Conservation (phyloP, 495 filamentous ascomycete species). For the Neohortaea acidophila region DNA sequence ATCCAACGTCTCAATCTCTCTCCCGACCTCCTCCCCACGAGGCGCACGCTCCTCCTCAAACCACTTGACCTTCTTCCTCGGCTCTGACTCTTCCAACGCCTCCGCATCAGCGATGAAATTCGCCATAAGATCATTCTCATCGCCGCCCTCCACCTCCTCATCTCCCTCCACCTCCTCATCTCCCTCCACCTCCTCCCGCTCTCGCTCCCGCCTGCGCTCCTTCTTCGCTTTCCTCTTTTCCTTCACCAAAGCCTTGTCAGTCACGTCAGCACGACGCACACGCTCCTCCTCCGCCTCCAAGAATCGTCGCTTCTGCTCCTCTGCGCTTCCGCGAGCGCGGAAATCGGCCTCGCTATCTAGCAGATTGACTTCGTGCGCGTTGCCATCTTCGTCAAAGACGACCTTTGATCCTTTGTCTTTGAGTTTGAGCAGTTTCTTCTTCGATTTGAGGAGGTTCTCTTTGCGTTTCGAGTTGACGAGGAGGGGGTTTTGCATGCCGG, state of each 20-base stretch:
- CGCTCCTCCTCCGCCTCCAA: constrained; percentile 54
- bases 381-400: constrained; percentile 84
- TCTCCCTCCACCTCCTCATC: constrained; percentile 30
- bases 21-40: constrained; percentile 30
- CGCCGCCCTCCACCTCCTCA: constrained; percentile 20
- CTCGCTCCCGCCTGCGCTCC: constrained; percentile 67
- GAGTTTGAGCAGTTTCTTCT: constrained; percentile 75
- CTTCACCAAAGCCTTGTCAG: constrained; percentile 65
- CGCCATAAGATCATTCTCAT: constrained; percentile 19
- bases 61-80: constrained; percentile 31
- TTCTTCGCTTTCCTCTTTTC: constrained; percentile 73
- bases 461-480: constrained; percentile 83
- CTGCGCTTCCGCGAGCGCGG: constrained; percentile 52
- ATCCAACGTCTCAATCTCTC: constrained; percentile 67
- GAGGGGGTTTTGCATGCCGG: constrained; percentile 41
- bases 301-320: constrained; percentile 60
- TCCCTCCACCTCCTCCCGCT: constrained; percentile 40
- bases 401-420: constrained; percentile 72
- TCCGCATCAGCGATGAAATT: constrained; percentile 29
- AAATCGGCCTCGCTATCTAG: constrained; percentile 73
- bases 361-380: constrained; percentile 69
- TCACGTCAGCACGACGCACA: constrained; percentile 61
- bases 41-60: constrained; percentile 25
- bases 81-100: constrained; percentile 19
- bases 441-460: constrained; percentile 82